Conservation (phyloP, 306 rosid genomes). For the Rubus idaeus region DNA sequence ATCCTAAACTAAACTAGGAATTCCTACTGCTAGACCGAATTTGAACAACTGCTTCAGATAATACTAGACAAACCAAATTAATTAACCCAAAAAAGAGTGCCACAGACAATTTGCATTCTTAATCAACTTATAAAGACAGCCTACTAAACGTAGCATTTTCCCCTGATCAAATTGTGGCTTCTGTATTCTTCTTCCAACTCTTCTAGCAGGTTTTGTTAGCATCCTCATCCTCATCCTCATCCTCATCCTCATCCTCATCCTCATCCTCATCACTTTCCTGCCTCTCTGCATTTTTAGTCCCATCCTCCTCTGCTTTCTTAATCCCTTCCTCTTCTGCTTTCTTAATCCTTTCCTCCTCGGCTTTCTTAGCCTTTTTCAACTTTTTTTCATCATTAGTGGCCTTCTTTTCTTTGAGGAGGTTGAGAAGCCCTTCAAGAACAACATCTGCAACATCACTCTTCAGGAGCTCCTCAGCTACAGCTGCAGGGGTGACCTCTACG, state of each 20-base stretch:
- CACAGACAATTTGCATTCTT: background rate
- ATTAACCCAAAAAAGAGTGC: no score
- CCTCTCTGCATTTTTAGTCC: background rate
- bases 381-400: background rate
- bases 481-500: conserved; percentile 48
- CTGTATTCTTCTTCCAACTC: background rate
- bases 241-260: background rate
- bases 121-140: background rate
- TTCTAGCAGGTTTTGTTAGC: background rate
- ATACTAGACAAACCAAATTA: background rate
- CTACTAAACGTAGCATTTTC: background rate
- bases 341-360: background rate
- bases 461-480: conserved; percentile 50
- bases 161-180: background rate
- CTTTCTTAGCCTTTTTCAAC: background rate
- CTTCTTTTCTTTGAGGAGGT: conserved; percentile 31
- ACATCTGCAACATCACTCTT: conserved; percentile 44
- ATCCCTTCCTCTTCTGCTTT: background rate
- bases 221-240: background rate
- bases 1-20: background rate
- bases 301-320: background rate
- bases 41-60: background rate
- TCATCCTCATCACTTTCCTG: background rate
- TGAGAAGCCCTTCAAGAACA: conserved; percentile 27
- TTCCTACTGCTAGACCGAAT: background rate